Evolutionary conservation across 768 basidiomycete species (phyloP).

Genomic region (Kwoniella shandongensis): DNA sequence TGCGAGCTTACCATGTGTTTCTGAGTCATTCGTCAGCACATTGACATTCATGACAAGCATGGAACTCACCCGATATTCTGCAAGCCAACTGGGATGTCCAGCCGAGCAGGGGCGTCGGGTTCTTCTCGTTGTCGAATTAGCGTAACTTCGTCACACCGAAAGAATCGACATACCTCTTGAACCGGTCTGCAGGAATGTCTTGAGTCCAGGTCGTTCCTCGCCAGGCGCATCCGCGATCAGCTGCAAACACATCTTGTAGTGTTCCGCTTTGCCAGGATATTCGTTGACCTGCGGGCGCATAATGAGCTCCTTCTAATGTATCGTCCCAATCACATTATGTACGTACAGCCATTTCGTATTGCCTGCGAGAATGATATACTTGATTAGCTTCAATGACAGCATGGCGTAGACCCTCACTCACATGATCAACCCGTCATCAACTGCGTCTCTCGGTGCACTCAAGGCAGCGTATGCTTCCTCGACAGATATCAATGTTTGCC

Average conservation of each 20-base stretch:
- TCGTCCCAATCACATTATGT: neutral
- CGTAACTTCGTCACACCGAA: neutral
- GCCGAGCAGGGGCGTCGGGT: constrained; percentile 27
- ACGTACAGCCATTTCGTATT: constrained; percentile 46
- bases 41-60: neutral
- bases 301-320: neutral
- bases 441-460: constrained; percentile 34
- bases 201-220: constrained; percentile 36
- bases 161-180: constrained; percentile 21
- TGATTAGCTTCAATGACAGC: neutral
- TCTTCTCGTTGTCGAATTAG: constrained; percentile 16
- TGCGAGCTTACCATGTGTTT: constrained; percentile 47
- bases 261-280: constrained; percentile 41
- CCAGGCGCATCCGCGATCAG: constrained; percentile 42
- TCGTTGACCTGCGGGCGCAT: constrained; percentile 28
- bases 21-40: constrained; percentile 27
- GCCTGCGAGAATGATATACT: constrained; percentile 16
- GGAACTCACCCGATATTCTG: constrained; percentile 46
- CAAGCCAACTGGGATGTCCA: constrained; percentile 47
- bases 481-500: constrained; percentile 34
- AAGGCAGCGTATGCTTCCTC: constrained; percentile 44
- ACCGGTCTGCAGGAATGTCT: constrained; percentile 38
- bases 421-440: constrained; percentile 48
- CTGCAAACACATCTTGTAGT: constrained; percentile 38
- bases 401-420: constrained; percentile 10